Conservation (phyloP, 1,139 yeast genomes). For the Pichia sp. region DNA sequence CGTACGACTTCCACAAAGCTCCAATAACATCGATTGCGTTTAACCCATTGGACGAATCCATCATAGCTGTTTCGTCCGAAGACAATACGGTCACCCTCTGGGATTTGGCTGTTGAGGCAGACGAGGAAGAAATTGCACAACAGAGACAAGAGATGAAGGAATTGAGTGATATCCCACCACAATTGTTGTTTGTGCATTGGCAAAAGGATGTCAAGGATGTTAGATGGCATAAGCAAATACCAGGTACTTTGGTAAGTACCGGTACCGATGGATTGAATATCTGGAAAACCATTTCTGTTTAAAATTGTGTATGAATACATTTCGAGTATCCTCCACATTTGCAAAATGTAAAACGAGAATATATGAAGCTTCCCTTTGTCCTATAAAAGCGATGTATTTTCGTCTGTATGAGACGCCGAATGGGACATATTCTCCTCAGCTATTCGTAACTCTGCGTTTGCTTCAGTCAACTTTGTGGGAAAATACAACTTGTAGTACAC, state of each 20-base stretch:
- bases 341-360: neutral
- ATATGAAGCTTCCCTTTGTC: neutral
- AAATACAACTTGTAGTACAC: constrained; percentile 37
- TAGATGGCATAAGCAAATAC: constrained; percentile 96
- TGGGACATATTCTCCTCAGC: constrained; percentile 19
- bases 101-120: constrained; percentile 97
- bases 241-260: constrained; percentile 90
- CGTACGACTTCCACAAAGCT: constrained; percentile 90
- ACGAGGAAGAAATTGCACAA: constrained; percentile 85
- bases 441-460: constrained; percentile 30
- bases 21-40: constrained; percentile 91
- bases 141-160: constrained; percentile 72
- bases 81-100: constrained; percentile 95
- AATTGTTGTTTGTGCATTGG: constrained; percentile 95
- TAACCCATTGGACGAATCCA: constrained; percentile 93
- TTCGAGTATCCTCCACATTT: neutral
- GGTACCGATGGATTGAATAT: constrained; percentile 93
- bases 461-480: constrained; percentile 27
- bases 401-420: constrained; percentile 2
- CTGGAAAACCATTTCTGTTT: constrained; percentile 96
- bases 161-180: constrained; percentile 90
- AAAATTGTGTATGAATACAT: constrained; percentile 13
- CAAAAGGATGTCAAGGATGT: constrained; percentile 96
- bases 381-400: constrained; percentile 10
- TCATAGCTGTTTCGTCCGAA: constrained; percentile 91